These are phyloP conservation scores for Dictyostelium intermedium DNA, from an alignment of 78 protist species.

Conservation along the genomic window DNA sequence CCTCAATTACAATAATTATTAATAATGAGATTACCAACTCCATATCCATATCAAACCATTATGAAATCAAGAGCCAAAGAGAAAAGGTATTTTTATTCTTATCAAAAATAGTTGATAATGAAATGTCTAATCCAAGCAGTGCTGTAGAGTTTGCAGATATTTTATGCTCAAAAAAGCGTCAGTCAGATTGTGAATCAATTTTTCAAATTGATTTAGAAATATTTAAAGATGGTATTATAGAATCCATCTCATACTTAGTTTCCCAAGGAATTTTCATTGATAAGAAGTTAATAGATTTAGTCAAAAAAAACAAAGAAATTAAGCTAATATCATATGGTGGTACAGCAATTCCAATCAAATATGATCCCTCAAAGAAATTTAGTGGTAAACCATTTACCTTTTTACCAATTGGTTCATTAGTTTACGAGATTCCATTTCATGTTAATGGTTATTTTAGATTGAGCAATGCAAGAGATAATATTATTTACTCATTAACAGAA, in stretches of 20 bases:
- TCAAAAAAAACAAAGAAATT: background rate
- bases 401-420: conserved; percentile 37
- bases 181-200: background rate
- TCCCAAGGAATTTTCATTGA: background rate
- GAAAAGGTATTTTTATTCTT: background rate
- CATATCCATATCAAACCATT: background rate
- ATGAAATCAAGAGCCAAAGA: background rate
- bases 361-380: background rate
- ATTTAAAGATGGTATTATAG: background rate
- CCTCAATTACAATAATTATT: background rate
- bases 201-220: background rate
- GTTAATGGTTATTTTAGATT: conserved; percentile 21
- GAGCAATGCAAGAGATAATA: conserved; percentile 35
- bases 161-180: background rate
- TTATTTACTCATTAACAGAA: background rate
- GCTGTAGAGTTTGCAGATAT: background rate
- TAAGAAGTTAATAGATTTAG: background rate
- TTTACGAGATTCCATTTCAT: conserved; percentile 2
- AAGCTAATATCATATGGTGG: conserved; percentile 62
- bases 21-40: background rate
- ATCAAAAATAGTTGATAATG: background rate
- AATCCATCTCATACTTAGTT: background rate
- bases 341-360: background rate
- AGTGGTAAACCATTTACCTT: conserved; percentile 47
- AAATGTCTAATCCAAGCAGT: background rate